Conservation (phyloP, 2,329 filamentous ascomycete species). For the Penicillium concentricum region DNA sequence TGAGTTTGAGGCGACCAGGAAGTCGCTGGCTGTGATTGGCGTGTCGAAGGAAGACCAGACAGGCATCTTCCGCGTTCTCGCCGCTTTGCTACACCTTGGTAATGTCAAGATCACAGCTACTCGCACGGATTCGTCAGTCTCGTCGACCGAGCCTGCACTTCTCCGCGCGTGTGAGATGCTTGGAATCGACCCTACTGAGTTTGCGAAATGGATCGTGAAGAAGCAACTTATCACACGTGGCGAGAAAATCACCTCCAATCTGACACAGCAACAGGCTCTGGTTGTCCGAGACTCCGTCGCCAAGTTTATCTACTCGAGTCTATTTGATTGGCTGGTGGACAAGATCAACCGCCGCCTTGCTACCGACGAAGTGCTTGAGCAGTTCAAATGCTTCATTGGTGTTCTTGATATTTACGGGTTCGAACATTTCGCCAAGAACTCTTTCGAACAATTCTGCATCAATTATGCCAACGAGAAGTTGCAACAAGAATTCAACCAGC, state of each 20-base stretch:
- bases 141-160: slow-evolving; percentile 76
- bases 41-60: slow-evolving; percentile 71
- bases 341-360: slow-evolving; percentile 90
- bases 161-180: slow-evolving; percentile 79
- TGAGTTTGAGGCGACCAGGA: slow-evolving; percentile 85
- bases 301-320: slow-evolving; percentile 96
- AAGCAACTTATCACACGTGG: slow-evolving; percentile 95
- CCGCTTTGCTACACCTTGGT: slow-evolving; percentile 87
- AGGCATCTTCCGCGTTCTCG: slow-evolving; percentile 86
- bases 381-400: slow-evolving; percentile 89
- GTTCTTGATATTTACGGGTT: slow-evolving; percentile 99
- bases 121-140: slow-evolving; percentile 80
- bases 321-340: slow-evolving; percentile 99
- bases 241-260: slow-evolving; percentile 95
- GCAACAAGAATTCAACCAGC: slow-evolving; percentile 98
- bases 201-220: slow-evolving; percentile 98
- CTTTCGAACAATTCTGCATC: slow-evolving; percentile 99
- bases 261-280: slow-evolving; percentile 87
- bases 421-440: slow-evolving; percentile 99
- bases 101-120: slow-evolving; percentile 95
- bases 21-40: slow-evolving; percentile 84
- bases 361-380: slow-evolving; percentile 78
- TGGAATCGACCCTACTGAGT: slow-evolving; percentile 80
- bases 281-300: slow-evolving; percentile 97
- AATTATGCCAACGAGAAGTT: slow-evolving; percentile 99